Conservation (phyloP, 129 eudicot genomes). For the Helianthus annuus region HanXRQr2.0-SUNRISE NC_035445.2:2178917-2179416, state of each 20-base stretch:
- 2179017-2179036: too few relatives aligned
- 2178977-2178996: too few relatives aligned
- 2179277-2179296: slow-evolving; percentile 98
- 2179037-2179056: slow-evolving; percentile 1
- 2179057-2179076: slow-evolving; percentile 9
- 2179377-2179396: slow-evolving; percentile 85
- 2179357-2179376: slow-evolving; percentile 97
- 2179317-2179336: slow-evolving; percentile 91
- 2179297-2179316: slow-evolving; percentile 90
- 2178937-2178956: too few relatives aligned
- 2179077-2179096: slow-evolving; percentile 16
- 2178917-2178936: too few relatives aligned
- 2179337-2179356: slow-evolving; percentile 94
- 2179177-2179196: slow-evolving; percentile 47
- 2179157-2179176: slow-evolving; percentile 59
- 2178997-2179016: too few relatives aligned
- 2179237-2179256: slow-evolving; percentile 87
- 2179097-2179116: slow-evolving; percentile 51
- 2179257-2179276: slow-evolving; percentile 86
- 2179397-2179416: slow-evolving; percentile 93
- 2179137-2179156: slow-evolving; percentile 86
- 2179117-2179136: slow-evolving; percentile 75
- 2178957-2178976: too few relatives aligned
- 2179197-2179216: slow-evolving; percentile 90
- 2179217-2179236: slow-evolving; percentile 93